These are phyloP conservation scores for Penicillium flavigenum DNA, from an alignment of 495 filamentous ascomycete species.

Conservation along the genomic window DNA sequence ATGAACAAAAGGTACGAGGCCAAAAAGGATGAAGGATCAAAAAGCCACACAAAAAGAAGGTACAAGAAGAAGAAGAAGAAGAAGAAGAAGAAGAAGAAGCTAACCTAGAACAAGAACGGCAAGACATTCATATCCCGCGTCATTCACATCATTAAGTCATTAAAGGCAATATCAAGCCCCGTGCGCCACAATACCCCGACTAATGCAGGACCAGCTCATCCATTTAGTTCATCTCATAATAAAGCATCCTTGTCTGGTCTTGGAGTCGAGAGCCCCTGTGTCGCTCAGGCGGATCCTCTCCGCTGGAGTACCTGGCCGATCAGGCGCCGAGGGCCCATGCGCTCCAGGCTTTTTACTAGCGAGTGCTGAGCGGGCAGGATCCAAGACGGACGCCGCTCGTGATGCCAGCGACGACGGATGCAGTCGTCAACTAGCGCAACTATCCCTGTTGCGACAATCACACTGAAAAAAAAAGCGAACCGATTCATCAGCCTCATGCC, in stretches of 20 bases:
- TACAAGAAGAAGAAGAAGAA: not conserved
- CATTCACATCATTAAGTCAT: constrained; percentile 11
- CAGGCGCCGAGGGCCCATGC: constrained; percentile 67
- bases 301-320: constrained; percentile 80
- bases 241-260: not conserved
- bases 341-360: constrained; percentile 60
- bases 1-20: not conserved
- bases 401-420: constrained; percentile 77
- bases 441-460: constrained; percentile 86
- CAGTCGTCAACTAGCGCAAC: constrained; percentile 90
- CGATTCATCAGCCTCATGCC: constrained; percentile 28
- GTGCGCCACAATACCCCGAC: not conserved
- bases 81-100: not conserved
- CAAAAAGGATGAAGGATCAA: not conserved
- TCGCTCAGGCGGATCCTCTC: constrained; percentile 36
- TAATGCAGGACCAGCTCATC: constrained; percentile 11
- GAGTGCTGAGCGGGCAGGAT: constrained; percentile 56
- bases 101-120: not conserved
- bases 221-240: not conserved
- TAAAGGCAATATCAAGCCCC: not conserved
- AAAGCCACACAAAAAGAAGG: not conserved
- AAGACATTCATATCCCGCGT: not conserved
- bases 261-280: not conserved
- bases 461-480: constrained; percentile 47
- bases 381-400: constrained; percentile 58